Percentiles rank a stretch among this genome's conserved stretches.
These are phyloP conservation scores for Emmonsia crescens DNA, from an alignment of 2,329 filamentous ascomycete genomes.

Conservation along the genomic window DNA sequence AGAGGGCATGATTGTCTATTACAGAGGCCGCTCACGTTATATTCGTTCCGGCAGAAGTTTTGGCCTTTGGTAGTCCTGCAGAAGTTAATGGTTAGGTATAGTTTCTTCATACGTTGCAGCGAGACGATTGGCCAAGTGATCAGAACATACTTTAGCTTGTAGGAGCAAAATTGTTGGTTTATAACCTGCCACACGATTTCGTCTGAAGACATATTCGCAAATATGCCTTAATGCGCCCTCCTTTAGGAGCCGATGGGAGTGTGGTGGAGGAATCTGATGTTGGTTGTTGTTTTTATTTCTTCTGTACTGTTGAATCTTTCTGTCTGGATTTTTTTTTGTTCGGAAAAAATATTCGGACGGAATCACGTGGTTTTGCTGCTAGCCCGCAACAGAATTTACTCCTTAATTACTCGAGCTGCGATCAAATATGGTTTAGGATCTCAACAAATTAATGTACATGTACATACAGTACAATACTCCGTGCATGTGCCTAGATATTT, in stretches of 20 bases:
- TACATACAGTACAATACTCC: too few species aligned
- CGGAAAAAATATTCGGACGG: not conserved
- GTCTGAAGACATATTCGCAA: conserved; percentile 64
- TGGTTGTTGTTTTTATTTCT: not conserved
- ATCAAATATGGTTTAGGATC: too few species aligned
- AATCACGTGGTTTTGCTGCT: not conserved
- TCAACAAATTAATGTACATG: too few species aligned
- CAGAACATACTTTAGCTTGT: conserved; percentile 69
- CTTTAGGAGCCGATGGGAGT: not conserved
- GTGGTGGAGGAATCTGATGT: not conserved
- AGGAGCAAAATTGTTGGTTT: conserved; percentile 88
- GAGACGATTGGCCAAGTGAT: not conserved
- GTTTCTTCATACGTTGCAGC: too few species aligned
- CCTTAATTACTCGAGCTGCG: too few species aligned
- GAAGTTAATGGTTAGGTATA: not conserved
- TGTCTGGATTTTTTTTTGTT: not conserved
- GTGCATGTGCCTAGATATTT: too few species aligned
- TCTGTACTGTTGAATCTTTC: not conserved
- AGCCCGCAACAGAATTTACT: too few species aligned
- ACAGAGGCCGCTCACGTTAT: conserved; percentile 75
- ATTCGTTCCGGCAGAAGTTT: conserved; percentile 92
- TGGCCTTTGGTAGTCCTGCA: conserved; percentile 67
- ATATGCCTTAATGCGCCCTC: not conserved
- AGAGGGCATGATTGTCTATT: conserved; percentile 82
- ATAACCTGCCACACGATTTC: conserved; percentile 98